A percentile compares a stretch with the other conserved stretches of the same genome.
phyloP scores from a whole-genome alignment of 2,329 filamentous ascomycete genomes.

The Cladosporium cucumerinum region DNA sequence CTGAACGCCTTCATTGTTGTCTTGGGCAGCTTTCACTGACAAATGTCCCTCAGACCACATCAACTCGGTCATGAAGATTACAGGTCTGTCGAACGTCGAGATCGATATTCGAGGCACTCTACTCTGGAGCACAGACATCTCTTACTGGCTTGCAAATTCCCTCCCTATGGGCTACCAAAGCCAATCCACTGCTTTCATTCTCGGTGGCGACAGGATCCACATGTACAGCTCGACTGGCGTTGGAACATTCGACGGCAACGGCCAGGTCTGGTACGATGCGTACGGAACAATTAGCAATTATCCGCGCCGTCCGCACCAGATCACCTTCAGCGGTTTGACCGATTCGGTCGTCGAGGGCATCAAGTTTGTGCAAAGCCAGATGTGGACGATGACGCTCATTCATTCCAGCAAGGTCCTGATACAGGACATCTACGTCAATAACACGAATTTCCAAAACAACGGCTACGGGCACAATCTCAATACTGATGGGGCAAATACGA shows the following conservation, averaged over 20 bases:
- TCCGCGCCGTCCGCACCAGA: slow-evolving; percentile 49
- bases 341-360: slow-evolving; percentile 50
- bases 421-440: slow-evolving; percentile 54
- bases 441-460: slow-evolving; percentile 35
- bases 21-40: not conserved
- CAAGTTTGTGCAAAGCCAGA: slow-evolving; percentile 56
- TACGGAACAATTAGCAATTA: slow-evolving; percentile 30
- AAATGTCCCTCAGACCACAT: slow-evolving; percentile 33
- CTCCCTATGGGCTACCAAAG: slow-evolving; percentile 55
- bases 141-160: slow-evolving; percentile 53
- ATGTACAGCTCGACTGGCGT: slow-evolving; percentile 47
- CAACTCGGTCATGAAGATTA: slow-evolving; percentile 50
- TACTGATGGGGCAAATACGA: slow-evolving; percentile 54
- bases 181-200: slow-evolving; percentile 53
- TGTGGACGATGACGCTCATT: slow-evolving; percentile 56
- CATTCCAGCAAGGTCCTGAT: slow-evolving; percentile 48
- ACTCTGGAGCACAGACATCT: slow-evolving; percentile 42
- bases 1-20: not conserved
- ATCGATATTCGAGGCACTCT: slow-evolving; percentile 50
- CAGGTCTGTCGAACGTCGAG: slow-evolving; percentile 45
- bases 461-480: slow-evolving; percentile 29
- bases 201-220: slow-evolving; percentile 52
- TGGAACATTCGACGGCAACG: slow-evolving; percentile 60
- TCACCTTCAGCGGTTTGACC: slow-evolving; percentile 50
- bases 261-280: slow-evolving; percentile 56